Evolutionary conservation across 306 rosid species (phyloP).

Genomic region (Gastrolobium bilobum): DNA sequence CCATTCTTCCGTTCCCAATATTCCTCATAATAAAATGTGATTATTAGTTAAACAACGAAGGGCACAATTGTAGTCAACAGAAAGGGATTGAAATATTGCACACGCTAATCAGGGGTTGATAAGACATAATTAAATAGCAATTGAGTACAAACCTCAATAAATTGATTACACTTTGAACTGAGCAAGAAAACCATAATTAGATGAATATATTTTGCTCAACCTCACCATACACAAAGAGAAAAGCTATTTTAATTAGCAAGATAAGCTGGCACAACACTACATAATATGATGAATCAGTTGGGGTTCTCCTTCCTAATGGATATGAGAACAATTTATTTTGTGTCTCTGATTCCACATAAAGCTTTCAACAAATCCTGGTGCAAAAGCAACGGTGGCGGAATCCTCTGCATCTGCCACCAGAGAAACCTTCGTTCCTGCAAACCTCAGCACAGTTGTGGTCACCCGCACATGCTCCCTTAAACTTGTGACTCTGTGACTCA

Average conservation of each 20-base stretch:
- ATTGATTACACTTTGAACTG: neutral
- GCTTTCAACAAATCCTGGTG: constrained; percentile 44
- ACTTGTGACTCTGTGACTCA: constrained; percentile 55
- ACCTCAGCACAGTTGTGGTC: constrained; percentile 57
- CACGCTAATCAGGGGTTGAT: too few species aligned
- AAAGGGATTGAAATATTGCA: too few species aligned
- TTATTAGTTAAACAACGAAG: neutral
- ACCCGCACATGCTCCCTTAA: constrained; percentile 45
- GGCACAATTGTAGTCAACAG: neutral
- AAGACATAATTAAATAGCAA: too few species aligned
- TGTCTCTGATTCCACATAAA: neutral
- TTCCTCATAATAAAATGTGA: neutral
- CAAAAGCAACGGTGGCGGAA: constrained; percentile 68
- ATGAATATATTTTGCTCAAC: neutral
- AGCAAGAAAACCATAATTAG: neutral
- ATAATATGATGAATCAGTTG: neutral
- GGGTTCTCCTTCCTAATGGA: neutral
- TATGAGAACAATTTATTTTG: neutral
- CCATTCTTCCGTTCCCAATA: too few species aligned
- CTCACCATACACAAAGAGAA: neutral
- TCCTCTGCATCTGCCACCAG: constrained; percentile 60
- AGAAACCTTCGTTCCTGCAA: constrained; percentile 62
- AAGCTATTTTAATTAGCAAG: neutral
- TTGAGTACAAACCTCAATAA: neutral
- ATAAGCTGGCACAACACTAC: neutral